phyloP scores from a whole-genome alignment of 306 rosid species.

The Pyrus pyrifolia region DNA sequence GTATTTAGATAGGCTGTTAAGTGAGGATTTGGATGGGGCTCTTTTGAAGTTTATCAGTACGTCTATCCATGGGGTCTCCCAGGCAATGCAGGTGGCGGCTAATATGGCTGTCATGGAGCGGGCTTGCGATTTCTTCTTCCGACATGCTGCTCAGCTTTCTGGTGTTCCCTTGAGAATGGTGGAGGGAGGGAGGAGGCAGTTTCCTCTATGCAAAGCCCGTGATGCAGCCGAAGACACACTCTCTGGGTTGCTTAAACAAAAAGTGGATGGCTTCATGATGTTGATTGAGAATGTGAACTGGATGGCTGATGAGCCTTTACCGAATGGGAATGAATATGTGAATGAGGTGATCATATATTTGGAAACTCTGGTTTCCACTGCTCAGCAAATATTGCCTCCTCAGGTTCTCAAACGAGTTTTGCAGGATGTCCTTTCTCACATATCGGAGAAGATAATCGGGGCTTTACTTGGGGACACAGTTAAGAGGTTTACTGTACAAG shows the following conservation, averaged over 20 bases:
- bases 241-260: slow-evolving; percentile 26
- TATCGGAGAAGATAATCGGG: slow-evolving; percentile 75
- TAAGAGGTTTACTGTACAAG: slow-evolving; percentile 67
- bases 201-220: slow-evolving; percentile 79
- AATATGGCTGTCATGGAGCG: slow-evolving; percentile 94
- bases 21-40: slow-evolving; percentile 78
- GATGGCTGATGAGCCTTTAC: slow-evolving; percentile 77
- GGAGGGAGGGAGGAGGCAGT: slow-evolving; percentile 89
- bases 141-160: slow-evolving; percentile 97
- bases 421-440: slow-evolving; percentile 77
- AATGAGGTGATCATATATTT: slow-evolving; percentile 89
- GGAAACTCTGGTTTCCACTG: slow-evolving; percentile 92
- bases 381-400: slow-evolving; percentile 86
- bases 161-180: slow-evolving; percentile 89
- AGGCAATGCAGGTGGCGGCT: slow-evolving; percentile 97
- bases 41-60: slow-evolving; percentile 73
- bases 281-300: slow-evolving; percentile 84
- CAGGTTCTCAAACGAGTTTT: slow-evolving; percentile 86
- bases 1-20: slow-evolving; percentile 71
- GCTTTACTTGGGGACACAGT: slow-evolving; percentile 69
- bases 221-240: slow-evolving; percentile 75
- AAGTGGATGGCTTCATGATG: slow-evolving; percentile 68
- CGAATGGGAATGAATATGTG: slow-evolving; percentile 75
- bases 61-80: slow-evolving; percentile 70
- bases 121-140: slow-evolving; percentile 94